These are phyloP conservation scores for Secale cereale DNA, from an alignment of 176 grass and related monocot species.

Conservation along the genomic window DNA sequence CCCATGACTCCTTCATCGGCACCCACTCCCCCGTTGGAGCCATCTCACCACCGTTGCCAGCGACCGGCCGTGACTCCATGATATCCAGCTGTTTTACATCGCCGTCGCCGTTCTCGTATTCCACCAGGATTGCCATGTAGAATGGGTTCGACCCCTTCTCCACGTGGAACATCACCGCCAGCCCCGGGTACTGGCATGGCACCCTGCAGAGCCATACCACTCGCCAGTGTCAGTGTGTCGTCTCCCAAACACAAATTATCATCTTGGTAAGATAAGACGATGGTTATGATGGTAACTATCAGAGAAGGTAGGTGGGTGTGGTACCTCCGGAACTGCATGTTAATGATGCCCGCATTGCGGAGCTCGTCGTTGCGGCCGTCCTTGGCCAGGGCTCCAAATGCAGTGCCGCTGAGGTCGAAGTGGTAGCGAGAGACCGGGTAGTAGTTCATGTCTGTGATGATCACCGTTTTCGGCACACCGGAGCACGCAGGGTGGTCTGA, in stretches of 20 bases:
- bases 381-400: constrained; percentile 25
- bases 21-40: constrained; percentile 31
- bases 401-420: neutral
- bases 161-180: constrained; percentile 44
- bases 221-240: no score
- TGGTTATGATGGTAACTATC: neutral
- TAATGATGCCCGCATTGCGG: neutral
- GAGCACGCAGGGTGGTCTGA: neutral
- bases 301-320: no score
- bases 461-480: neutral
- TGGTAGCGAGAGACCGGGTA: neutral
- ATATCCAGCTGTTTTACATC: constrained; percentile 50
- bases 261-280: neutral
- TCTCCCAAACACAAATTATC: neutral
- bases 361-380: constrained; percentile 30
- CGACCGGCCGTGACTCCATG: constrained; percentile 26
- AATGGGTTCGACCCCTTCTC: constrained; percentile 63
- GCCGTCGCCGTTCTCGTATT: no score
- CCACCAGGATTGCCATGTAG: constrained; percentile 32
- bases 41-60: neutral
- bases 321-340: constrained; percentile 12
- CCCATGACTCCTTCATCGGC: constrained; percentile 52
- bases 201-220: constrained; percentile 7
- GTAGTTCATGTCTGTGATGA: neutral
- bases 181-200: constrained; percentile 22